Evolutionary conservation across 2,329 filamentous ascomycete species (phyloP), one percentile per base, ranked within the genome.

Genomic region (Aschersonia sp.): DNA sequence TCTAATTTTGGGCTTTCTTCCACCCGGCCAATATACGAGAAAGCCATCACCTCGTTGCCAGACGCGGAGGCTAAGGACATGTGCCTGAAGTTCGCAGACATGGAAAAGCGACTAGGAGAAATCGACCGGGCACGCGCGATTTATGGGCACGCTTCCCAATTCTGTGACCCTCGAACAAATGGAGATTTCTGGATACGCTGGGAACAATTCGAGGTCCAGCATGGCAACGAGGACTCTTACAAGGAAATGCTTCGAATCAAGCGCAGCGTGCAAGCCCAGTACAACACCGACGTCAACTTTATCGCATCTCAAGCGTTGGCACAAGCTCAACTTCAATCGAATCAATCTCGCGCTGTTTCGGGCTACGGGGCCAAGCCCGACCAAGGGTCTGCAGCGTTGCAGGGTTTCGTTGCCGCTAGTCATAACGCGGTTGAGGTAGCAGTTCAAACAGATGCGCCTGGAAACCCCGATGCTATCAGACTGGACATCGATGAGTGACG

Each of bases 241-340:
- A 96, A 95, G 70, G 92, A 98, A 63, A 98, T 98, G 92, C 73
- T 97, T 52, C 83, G 92, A 32, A 88, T 98, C 72, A 98, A 97
- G 74, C 76, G 92, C 62, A 95, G 87, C 65, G 92, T 98, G 10
- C 88, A 96, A 65, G 90, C 92, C 47, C 87, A 96, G 68, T 98
- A 94, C 73, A 97, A 97, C 61, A 98, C 94, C 43, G 92, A 98
- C 60, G 90, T 98, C 71, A 94, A 89, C 63, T 98, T 96, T 60
- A 96, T 98, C 64, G 92, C 92, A 8, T 94, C 87, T 5, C 92
- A 98, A 64, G 92, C 92, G 30, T 73, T 98, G 55, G 88, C 88
- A 29, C 79, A 88, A 52, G 81, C 79, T 53, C 85, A 94, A 85
- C 76, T 75, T 54, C 73, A 75, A 55, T 68, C 67, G 4, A 48